Conservation (phyloP, 2,329 filamentous ascomycete genomes). For the Fusarium devonianum region DNA sequence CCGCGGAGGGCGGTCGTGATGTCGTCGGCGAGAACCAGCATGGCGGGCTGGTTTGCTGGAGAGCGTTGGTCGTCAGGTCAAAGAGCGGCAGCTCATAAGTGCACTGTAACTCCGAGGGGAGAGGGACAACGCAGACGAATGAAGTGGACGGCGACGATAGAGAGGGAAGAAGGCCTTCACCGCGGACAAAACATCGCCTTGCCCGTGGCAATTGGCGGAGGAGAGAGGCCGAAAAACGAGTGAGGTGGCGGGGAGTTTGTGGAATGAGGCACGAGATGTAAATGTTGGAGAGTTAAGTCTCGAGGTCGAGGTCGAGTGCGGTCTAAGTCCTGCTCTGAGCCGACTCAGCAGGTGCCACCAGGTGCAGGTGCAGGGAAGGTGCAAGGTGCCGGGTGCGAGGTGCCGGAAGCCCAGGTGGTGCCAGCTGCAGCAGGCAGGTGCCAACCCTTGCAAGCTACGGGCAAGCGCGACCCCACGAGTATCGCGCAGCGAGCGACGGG, state of each 20-base stretch:
- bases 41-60: slow-evolving; percentile 44
- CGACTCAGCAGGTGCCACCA: slow-evolving; percentile 40
- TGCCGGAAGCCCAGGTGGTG: slow-evolving; percentile 36
- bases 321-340: slow-evolving; percentile 42
- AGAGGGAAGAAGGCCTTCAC: slow-evolving; percentile 43
- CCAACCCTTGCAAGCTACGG: slow-evolving; percentile 31
- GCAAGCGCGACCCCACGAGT: slow-evolving; percentile 34
- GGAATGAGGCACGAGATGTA: slow-evolving; percentile 39
- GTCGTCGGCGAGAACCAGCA: slow-evolving; percentile 46
- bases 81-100: slow-evolving; percentile 36
- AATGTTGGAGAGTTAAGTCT: slow-evolving; percentile 39
- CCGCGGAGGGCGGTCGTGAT: slow-evolving; percentile 40
- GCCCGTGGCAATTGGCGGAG: slow-evolving; percentile 47
- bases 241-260: slow-evolving; percentile 34
- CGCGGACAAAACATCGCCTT: slow-evolving; percentile 50
- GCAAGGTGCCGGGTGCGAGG: slow-evolving; percentile 34
- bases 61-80: slow-evolving; percentile 35
- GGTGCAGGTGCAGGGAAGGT: slow-evolving; percentile 31
- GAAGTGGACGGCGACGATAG: slow-evolving; percentile 25
- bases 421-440: slow-evolving; percentile 37
- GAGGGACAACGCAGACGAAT: slow-evolving; percentile 5
- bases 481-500: slow-evolving; percentile 30
- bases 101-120: slow-evolving; percentile 27
- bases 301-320: slow-evolving; percentile 41
- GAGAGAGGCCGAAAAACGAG: slow-evolving; percentile 35